phyloP scores from a whole-genome alignment of 2,329 filamentous ascomycete species.

The Elsinoe fawcettii region DNA sequence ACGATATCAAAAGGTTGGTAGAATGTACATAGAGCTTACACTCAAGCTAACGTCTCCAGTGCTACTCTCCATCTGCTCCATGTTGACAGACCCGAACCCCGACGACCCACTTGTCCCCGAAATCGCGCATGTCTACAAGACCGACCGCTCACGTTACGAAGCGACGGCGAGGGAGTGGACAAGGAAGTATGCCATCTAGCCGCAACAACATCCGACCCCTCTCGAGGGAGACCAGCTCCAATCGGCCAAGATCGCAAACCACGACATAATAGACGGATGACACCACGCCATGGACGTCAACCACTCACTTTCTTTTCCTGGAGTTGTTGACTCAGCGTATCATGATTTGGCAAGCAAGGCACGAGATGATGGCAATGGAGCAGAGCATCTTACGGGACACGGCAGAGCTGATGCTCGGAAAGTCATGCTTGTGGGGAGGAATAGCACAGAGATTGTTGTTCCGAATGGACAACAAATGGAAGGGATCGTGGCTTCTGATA shows the following conservation, averaged over 20 bases:
- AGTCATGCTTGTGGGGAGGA: conserved; percentile 7
- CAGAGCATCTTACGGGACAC: not conserved
- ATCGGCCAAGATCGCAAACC: not conserved
- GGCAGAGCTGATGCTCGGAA: not conserved
- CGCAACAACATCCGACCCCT: not conserved
- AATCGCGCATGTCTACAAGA: conserved; percentile 99
- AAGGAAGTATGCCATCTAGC: conserved; percentile 92
- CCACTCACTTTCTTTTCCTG: conserved; percentile 6
- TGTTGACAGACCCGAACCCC: conserved; percentile 98
- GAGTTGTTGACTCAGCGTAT: conserved; percentile 12
- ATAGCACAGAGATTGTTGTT: not conserved
- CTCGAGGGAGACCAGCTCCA: not conserved
- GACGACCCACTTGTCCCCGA: conserved; percentile 97
- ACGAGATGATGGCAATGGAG: conserved; percentile 4
- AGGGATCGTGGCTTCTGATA: conserved; percentile 5
- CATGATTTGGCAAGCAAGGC: conserved; percentile 5
- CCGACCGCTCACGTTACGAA: conserved; percentile 90
- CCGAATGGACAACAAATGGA: not conserved
- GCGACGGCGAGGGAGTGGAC: conserved; percentile 97
- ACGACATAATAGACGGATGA: conserved; percentile 11
- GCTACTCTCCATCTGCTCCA: conserved; percentile 96
- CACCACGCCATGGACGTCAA: not conserved
- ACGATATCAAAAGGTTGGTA: conserved; percentile 90
- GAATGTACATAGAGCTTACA: not conserved
- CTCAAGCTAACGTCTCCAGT: conserved; percentile 50